Conservation (phyloP, 441 rosid genomes). For the Populus tomentosa region DNA sequence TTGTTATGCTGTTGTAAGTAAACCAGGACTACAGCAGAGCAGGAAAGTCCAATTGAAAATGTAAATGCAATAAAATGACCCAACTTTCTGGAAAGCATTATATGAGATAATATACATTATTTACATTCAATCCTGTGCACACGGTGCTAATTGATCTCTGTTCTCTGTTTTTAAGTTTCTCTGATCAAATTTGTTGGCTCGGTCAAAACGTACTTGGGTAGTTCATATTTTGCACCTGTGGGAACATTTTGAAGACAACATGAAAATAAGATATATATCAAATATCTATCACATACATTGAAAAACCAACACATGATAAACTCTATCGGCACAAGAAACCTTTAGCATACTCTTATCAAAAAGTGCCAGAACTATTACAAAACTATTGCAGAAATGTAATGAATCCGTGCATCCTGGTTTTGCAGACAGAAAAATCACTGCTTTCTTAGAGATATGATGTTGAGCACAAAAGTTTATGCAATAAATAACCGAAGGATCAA, state of each 20-base stretch:
- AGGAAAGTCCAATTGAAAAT: neutral
- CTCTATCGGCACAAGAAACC: neutral
- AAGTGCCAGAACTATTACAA: neutral
- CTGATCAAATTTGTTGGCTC: slow-evolving; percentile 76
- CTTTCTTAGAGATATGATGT: neutral
- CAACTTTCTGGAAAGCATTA: slow-evolving; percentile 9
- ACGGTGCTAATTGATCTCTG: neutral
- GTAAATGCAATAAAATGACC: neutral
- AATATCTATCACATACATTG: neutral
- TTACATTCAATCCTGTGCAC: slow-evolving; percentile 31
- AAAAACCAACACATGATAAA: neutral
- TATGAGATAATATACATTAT: slow-evolving; percentile 37
- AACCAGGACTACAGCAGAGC: slow-evolving; percentile 8
- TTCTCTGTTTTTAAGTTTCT: slow-evolving; percentile 36
- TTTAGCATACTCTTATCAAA: neutral
- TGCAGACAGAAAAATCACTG: neutral
- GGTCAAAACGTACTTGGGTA: slow-evolving; percentile 80
- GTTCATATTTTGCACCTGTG: slow-evolving; percentile 84
- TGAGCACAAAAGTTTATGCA: neutral
- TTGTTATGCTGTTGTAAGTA: slow-evolving; percentile 1
- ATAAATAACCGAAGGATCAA: neutral
- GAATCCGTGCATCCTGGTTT: neutral
- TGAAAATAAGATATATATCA: neutral
- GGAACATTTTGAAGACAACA: neutral
- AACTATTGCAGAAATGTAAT: neutral